phyloP scores from a whole-genome alignment of 169 alveolate species.

The Plasmodium blacklocki region DNA sequence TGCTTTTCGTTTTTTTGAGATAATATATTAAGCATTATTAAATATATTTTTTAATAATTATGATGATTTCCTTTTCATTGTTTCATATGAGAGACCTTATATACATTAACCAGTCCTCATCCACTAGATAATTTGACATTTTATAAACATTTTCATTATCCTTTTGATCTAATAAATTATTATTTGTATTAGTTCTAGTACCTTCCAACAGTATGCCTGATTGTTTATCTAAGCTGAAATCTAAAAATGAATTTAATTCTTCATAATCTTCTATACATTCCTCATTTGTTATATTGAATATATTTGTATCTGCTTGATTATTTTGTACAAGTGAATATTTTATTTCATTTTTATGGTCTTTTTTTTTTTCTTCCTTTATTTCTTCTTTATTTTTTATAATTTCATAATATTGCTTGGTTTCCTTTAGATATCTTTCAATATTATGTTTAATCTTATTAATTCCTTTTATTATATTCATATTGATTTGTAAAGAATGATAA shows the following conservation, averaged over 20 bases:
- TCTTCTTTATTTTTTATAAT: conserved; percentile 2
- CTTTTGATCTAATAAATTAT: not conserved
- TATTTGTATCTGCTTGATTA: not conserved
- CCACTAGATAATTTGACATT: conserved; percentile 22
- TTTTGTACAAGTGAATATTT: not conserved
- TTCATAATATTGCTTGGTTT: not conserved
- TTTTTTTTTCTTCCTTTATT: not conserved
- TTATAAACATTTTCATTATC: not conserved
- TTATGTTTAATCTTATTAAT: not conserved
- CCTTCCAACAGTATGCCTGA: conserved; percentile 48
- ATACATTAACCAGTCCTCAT: conserved; percentile 64
- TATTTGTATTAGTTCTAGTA: not conserved
- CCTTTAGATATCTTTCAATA: not conserved
- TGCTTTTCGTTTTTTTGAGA: too few species aligned
- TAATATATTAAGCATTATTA: too few species aligned
- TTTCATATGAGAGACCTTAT: conserved; percentile 46
- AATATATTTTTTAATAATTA: not conserved
- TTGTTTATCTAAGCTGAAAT: conserved; percentile 22
- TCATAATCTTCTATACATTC: conserved; percentile 39
- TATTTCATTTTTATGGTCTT: not conserved
- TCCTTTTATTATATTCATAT: conserved; percentile 3
- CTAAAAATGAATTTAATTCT: conserved; percentile 53
- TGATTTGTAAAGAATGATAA: conserved; percentile 8
- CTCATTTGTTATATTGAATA: conserved; percentile 8
- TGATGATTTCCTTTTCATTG: not conserved